Evolutionary conservation across 208 protist species (phyloP).

Genomic region (Herpetomonas samuelpessoai): DNA sequence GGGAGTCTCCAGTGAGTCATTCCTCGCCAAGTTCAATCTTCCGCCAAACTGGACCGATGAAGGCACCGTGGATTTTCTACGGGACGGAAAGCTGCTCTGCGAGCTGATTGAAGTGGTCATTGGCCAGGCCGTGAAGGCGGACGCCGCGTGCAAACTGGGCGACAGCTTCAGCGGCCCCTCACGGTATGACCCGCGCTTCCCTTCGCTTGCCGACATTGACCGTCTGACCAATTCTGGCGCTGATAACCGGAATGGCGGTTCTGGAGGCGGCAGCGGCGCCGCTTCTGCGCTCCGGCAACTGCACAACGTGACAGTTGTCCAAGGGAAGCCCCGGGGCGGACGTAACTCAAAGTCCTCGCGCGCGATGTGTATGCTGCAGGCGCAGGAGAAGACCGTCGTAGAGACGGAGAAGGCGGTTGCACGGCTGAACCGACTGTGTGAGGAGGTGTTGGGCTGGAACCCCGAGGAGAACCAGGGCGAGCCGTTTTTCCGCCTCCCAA

Average conservation of each 20-base stretch:
- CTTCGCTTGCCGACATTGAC: conserved; percentile 34
- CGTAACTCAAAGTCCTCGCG: conserved; percentile 12
- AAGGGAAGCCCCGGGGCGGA: background rate
- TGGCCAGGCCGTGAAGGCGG: background rate
- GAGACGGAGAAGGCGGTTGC: conserved; percentile 23
- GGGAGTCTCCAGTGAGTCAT: background rate
- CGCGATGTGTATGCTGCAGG: conserved; percentile 21
- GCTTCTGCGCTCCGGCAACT: background rate
- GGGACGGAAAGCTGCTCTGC: conserved; percentile 36
- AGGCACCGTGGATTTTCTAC: conserved; percentile 37
- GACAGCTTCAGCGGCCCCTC: background rate
- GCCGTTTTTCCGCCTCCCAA: conserved; percentile 24
- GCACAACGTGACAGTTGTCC: background rate
- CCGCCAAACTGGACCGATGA: conserved; percentile 27
- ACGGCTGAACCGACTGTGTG: conserved; percentile 46
- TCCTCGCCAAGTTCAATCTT: conserved; percentile 17
- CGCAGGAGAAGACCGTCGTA: conserved; percentile 25
- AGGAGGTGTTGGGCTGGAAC: conserved; percentile 39
- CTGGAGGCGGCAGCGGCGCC: background rate
- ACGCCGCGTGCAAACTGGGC: conserved; percentile 7
- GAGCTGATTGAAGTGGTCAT: conserved; percentile 31
- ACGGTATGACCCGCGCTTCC: conserved; percentile 26
- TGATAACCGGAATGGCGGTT: background rate
- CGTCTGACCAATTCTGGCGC: background rate
- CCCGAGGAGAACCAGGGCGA: conserved; percentile 17